A percentile compares a stretch with the other conserved stretches of the same genome.
These are phyloP conservation scores for Monascus purpureus DNA, from an alignment of 495 filamentous ascomycete species.

Conservation along the genomic window DNA sequence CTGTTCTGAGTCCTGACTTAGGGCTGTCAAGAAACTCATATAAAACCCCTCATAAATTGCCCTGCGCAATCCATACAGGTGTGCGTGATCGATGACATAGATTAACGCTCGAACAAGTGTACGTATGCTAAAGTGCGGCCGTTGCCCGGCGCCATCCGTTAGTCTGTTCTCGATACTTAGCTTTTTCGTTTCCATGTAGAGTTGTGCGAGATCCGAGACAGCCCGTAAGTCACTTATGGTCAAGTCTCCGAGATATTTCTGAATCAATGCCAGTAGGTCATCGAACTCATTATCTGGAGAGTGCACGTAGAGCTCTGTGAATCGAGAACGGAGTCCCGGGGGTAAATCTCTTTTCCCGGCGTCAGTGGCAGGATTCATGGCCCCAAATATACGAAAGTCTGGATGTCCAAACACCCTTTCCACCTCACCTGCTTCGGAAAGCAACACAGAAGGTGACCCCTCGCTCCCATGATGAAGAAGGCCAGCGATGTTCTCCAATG, in stretches of 20 bases:
- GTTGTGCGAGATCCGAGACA: constrained; percentile 59
- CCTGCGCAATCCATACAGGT: constrained; percentile 75
- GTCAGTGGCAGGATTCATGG: constrained; percentile 98
- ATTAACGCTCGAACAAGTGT: constrained; percentile 82
- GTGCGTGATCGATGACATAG: constrained; percentile 71
- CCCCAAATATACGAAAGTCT: constrained; percentile 90
- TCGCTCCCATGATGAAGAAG: constrained; percentile 57
- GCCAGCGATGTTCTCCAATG: constrained; percentile 82
- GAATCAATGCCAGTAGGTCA: constrained; percentile 71
- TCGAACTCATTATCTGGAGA: constrained; percentile 75
- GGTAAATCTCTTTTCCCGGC: constrained; percentile 90
- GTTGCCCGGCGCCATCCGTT: constrained; percentile 86
- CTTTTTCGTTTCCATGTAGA: constrained; percentile 77
- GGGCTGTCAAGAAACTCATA: constrained; percentile 90
- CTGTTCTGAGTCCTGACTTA: constrained; percentile 63
- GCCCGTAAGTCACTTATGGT: constrained; percentile 49
- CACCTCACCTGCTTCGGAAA: constrained; percentile 83
- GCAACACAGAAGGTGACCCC: constrained; percentile 60
- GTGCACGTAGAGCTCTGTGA: constrained; percentile 87
- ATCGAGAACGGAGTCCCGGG: constrained; percentile 67
- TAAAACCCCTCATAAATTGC: constrained; percentile 90
- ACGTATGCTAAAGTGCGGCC: constrained; percentile 89
- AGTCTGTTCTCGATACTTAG: constrained; percentile 68
- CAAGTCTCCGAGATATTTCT: constrained; percentile 65
- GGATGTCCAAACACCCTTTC: constrained; percentile 81